Conservation (phyloP, 108 stramenopile genomes). For the Nannochloropsis granulata region DNA sequence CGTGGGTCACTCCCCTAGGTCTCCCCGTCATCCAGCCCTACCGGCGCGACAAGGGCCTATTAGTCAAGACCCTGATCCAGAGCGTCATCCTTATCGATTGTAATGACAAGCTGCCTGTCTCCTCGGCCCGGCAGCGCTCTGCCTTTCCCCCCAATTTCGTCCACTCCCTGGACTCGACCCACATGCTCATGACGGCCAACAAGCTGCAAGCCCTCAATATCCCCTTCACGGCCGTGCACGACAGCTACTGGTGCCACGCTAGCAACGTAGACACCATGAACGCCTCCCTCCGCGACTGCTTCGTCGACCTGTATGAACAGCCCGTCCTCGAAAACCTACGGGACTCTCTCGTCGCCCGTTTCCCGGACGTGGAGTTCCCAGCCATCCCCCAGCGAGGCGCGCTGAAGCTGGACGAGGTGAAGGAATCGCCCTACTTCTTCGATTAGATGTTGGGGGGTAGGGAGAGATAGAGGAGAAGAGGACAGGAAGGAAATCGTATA, state of each 20-base stretch:
- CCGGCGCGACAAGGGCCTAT: constrained; percentile 48
- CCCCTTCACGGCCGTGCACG: constrained; percentile 92
- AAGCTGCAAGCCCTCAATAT: constrained; percentile 81
- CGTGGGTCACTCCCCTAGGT: constrained; percentile 93
- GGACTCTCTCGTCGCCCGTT: constrained; percentile 48
- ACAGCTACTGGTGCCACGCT: constrained; percentile 97
- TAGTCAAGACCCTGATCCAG: constrained; percentile 81
- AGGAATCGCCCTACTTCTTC: constrained; percentile 88
- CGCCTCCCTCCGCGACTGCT: constrained; percentile 35
- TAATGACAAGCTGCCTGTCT: constrained; percentile 67
- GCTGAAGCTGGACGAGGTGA: constrained; percentile 77
- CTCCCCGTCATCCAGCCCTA: constrained; percentile 97
- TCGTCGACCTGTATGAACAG: constrained; percentile 80
- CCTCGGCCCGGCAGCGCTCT: constrained; percentile 58
- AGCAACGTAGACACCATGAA: constrained; percentile 94
- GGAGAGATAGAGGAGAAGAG: background rate
- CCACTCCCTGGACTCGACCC: constrained; percentile 95
- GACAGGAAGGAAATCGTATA: background rate
- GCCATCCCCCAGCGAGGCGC: constrained; percentile 69
- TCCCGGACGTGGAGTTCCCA: constrained; percentile 82
- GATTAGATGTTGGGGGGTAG: constrained; percentile 8
- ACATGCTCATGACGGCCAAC: constrained; percentile 96
- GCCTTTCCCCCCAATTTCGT: constrained; percentile 99
- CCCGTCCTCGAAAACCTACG: constrained; percentile 66
- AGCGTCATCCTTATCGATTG: constrained; percentile 57